Evolutionary conservation across 352 stramenopile genomes (phyloP), one percentile per base, ranked within the genome.

Genomic region (Phytopythium vexans): DNA sequence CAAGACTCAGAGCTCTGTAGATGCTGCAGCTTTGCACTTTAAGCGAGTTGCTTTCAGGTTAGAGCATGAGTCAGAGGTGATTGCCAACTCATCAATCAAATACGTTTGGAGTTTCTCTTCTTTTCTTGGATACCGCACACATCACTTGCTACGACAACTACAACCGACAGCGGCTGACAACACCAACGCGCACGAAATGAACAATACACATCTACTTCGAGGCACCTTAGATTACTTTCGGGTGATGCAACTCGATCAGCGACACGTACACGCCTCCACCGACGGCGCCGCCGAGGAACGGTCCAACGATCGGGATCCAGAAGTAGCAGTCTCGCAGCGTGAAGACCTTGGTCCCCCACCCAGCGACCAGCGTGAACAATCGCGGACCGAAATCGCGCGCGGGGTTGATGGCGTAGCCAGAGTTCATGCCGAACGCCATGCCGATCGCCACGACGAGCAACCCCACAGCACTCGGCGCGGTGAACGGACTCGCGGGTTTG

Each of bases 341-440:
- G 40, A 80, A 80, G 4, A 70, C 60, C 21, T 55, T 43, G 8
- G 59, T 63, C 1, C 66, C 70, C 64, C 70, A 74, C 8, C 70
- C 70, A 35, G 64, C 70, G 34, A 60, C 56, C 33, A 62, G 48
- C n/a, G 72, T 60, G 38, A 82, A 78, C 8, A 82, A 41, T 11
- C 70, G 56, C 21, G 67, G 68, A 9, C 64, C 66, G 35, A 84
- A 78, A 55, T 82, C 74, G 6, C 68, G 64, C 8, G 73, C 73
- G 1, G 73, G 74, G 55, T 88, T 88, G 40, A 88, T 58, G 1
- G 77, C 77, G 58, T 86, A 89, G 41, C 78, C 74, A 8, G 77
- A 74, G 64, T 85, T 88, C 53, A 75, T 73, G 43, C 77, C 74
- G 54, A 88, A 86, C 8, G 67, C 64, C 68, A 88, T 86, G 49